Evolutionary conservation across 352 stramenopile species (phyloP).

Genomic region (Globisporangium carolinianum): DNA sequence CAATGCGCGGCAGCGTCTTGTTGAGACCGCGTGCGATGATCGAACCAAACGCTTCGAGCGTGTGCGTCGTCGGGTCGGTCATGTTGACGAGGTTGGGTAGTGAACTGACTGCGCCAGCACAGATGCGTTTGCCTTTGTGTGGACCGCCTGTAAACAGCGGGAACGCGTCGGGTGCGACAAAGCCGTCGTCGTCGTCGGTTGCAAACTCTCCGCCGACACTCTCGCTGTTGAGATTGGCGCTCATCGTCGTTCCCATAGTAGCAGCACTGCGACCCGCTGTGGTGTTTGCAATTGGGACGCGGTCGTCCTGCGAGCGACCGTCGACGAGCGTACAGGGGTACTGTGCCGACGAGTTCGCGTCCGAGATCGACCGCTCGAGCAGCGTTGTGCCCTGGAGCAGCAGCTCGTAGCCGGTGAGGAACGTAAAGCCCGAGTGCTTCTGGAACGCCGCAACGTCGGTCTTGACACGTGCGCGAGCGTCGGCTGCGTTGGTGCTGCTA

Average conservation of each 20-base stretch:
- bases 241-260: neutral
- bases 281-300: neutral
- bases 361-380: constrained; percentile 5
- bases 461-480: neutral
- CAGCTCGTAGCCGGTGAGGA: constrained; percentile 8
- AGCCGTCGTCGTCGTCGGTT: neutral
- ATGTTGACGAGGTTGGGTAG: constrained; percentile 5
- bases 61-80: constrained; percentile 6
- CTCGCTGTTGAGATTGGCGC: neutral
- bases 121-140: constrained; percentile 2
- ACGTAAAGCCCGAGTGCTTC: neutral
- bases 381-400: constrained; percentile 10
- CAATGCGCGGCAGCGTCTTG: constrained; percentile 6
- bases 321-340: constrained; percentile 11
- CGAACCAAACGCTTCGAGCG: neutral
- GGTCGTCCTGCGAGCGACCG: constrained; percentile 2
- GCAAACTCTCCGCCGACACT: neutral
- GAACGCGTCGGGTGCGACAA: neutral
- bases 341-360: constrained; percentile 1
- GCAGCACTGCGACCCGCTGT: no score
- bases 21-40: neutral
- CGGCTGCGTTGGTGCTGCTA: neutral
- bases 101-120: constrained; percentile 3
- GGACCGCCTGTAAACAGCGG: neutral
- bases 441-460: constrained; percentile 3